phyloP scores from a whole-genome alignment of 441 rosid species.

The Populus hybrid region DNA sequence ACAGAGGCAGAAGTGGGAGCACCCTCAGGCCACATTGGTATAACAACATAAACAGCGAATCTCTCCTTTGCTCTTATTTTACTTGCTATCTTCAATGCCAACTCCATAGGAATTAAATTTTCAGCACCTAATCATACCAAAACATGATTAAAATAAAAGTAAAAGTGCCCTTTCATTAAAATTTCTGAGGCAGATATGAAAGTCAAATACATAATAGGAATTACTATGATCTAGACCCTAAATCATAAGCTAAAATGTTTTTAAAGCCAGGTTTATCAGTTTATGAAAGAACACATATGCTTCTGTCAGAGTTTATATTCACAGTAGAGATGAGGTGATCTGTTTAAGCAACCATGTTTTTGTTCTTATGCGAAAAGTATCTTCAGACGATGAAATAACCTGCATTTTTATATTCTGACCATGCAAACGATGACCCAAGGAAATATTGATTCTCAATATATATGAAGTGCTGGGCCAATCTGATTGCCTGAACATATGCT shows the following conservation, averaged over 20 bases:
- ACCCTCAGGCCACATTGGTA: slow-evolving; percentile 98
- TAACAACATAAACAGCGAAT: slow-evolving; percentile 65
- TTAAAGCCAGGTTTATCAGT: not conserved
- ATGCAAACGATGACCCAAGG: slow-evolving; percentile 78
- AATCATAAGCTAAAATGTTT: not conserved
- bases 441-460: slow-evolving; percentile 92
- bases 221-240: not conserved
- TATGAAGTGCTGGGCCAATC: slow-evolving; percentile 80
- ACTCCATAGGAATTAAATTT: slow-evolving; percentile 82
- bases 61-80: slow-evolving; percentile 76
- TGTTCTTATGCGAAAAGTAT: not conserved
- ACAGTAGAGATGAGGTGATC: not conserved
- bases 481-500: slow-evolving; percentile 81
- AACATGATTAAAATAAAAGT: not conserved
- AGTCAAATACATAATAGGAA: not conserved
- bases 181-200: not conserved
- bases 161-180: not conserved
- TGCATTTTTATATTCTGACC: slow-evolving; percentile 77
- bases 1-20: slow-evolving; percentile 62
- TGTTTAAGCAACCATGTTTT: not conserved
- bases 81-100: slow-evolving; percentile 71
- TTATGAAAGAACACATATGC: not conserved
- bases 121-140: slow-evolving; percentile 61
- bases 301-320: not conserved
- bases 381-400: slow-evolving; percentile 37